These are phyloP conservation scores for Tolypocladium amazonense DNA, from an alignment of 2,329 filamentous ascomycete genomes.

Conservation along the genomic window DNA sequence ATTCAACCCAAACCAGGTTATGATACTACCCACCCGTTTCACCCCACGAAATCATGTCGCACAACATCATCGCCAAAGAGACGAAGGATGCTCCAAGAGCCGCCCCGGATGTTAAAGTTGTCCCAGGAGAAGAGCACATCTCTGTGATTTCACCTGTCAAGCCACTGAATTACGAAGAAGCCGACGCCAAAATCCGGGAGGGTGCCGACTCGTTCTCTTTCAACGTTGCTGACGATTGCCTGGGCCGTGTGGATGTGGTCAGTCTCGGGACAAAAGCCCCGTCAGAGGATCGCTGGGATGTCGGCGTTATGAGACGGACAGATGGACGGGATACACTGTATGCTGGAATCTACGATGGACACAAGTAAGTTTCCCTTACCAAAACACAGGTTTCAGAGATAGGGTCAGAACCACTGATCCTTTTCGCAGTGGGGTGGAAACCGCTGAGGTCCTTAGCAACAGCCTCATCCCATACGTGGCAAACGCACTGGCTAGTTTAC, in stretches of 20 bases:
- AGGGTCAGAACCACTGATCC: not conserved
- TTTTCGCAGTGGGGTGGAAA: not conserved
- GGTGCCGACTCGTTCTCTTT: not conserved
- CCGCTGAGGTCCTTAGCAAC: not conserved
- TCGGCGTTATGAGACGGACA: not conserved
- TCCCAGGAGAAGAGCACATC: not conserved
- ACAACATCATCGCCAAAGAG: not conserved
- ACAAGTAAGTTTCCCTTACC: not conserved
- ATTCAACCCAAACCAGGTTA: not conserved
- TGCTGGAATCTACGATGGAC: not conserved
- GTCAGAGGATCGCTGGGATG: not conserved
- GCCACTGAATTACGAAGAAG: not conserved
- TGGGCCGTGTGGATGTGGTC: not conserved
- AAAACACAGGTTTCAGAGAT: not conserved
- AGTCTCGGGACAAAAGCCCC: not conserved
- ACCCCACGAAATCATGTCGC: not conserved
- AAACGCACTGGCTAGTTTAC: not conserved
- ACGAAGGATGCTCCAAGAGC: not conserved
- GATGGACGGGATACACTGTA: not conserved
- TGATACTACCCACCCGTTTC: not conserved
- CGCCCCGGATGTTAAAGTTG: not conserved
- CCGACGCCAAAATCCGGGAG: not conserved
- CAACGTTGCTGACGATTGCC: not conserved
- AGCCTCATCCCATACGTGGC: not conserved
- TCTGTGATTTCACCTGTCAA: not conserved